phyloP scores from a whole-genome alignment of 768 basidiomycete genomes.

The Suillus plorans region DNA sequence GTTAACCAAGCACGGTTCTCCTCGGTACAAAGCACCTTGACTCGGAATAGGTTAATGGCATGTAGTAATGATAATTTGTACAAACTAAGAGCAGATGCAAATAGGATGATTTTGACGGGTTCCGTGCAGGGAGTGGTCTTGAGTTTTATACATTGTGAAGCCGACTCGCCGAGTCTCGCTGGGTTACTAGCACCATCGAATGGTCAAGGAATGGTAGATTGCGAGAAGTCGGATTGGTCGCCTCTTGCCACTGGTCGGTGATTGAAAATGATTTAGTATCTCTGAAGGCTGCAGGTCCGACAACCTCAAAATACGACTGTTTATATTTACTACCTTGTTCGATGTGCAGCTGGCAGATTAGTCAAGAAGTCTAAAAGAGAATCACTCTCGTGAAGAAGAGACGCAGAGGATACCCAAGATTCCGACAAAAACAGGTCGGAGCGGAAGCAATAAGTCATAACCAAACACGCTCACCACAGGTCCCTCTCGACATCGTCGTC shows the following conservation, averaged over 20 bases:
- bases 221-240: background rate
- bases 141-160: background rate
- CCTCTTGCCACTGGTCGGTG: background rate
- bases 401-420: background rate
- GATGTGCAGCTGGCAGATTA: background rate
- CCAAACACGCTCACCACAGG: slow-evolving; percentile 19
- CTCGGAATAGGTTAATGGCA: background rate
- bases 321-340: background rate
- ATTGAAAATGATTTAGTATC: background rate
- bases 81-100: background rate
- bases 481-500: slow-evolving; percentile 12
- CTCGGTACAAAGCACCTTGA: background rate
- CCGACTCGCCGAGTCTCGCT: background rate
- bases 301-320: background rate
- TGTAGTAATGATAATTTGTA: background rate
- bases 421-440: background rate
- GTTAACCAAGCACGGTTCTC: background rate
- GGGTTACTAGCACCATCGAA: background rate
- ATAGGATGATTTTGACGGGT: background rate
- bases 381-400: slow-evolving; percentile 1
- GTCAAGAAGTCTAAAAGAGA: background rate
- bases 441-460: slow-evolving; percentile 6
- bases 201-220: background rate
- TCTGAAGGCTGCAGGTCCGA: background rate
- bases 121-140: background rate